Conservation (phyloP, 2,329 filamentous ascomycete genomes). For the Ophiostoma sp. region DNA sequence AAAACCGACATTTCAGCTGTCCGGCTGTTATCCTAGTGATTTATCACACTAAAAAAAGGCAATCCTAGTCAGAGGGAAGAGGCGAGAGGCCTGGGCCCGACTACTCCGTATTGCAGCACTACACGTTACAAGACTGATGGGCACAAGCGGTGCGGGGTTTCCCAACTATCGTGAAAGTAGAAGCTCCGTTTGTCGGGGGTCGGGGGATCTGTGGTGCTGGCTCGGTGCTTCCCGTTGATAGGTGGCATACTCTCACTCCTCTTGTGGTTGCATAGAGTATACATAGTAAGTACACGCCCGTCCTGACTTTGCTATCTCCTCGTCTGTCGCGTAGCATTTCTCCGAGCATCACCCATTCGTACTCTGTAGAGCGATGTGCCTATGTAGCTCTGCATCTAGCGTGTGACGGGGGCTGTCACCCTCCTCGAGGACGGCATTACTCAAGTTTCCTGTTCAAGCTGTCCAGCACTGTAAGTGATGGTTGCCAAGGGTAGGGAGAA, state of each 20-base stretch:
- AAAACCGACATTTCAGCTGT: neutral
- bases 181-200: conserved; percentile 7
- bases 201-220: conserved; percentile 1
- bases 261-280: neutral
- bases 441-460: neutral
- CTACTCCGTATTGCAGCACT: neutral
- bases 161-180: conserved; percentile 1
- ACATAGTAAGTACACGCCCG: conserved; percentile 1
- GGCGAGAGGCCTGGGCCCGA: conserved; percentile 5
- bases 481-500: neutral
- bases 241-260: neutral
- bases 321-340: neutral
- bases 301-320: neutral
- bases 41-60: neutral
- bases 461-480: neutral
- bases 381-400: neutral
- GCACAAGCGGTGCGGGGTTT: conserved; percentile 11
- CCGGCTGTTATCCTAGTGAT: neutral
- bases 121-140: neutral
- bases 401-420: neutral
- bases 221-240: neutral
- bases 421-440: no score
- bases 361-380: neutral
- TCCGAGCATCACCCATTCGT: neutral
- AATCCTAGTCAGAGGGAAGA: neutral